Evolutionary conservation across 179 eudicot species (phyloP), one percentile per base, ranked within the genome.

Genomic region (Beta corolliflora): DNA sequence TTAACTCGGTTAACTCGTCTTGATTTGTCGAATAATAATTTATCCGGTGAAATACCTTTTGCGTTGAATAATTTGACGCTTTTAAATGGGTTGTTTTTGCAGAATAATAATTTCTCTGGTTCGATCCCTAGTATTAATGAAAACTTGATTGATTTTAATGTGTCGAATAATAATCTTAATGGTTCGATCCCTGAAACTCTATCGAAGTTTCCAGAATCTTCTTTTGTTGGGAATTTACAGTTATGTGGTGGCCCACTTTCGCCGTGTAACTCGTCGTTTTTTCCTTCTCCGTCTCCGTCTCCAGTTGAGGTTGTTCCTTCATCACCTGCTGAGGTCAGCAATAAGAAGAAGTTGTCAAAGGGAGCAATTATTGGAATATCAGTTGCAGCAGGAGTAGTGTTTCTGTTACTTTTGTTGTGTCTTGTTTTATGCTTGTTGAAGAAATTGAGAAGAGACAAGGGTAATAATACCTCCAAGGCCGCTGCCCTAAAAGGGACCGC

Each of bases 111-210:
- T 1, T 97, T 97, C 36, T 78, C 89, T 4, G 99, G 97, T 1
- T 29, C 66, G 5, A 78, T 97, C 0, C 99, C 99, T 0, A 94
- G 92, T 60, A 85, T 93, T 53, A 81, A 48, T 5, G 63, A 84
- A 0, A 12, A 71, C 8, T 77, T 97, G 8, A 16, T 5, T 0
- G 81, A 80, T 8, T 91, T 97, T 75, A 87, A 93, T 72, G 93
- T 93, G 0, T 88, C 98, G 0, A 83, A 91, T 78, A 96, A 96
- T 63, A 75, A 78, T 0, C 83, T 96, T n/a, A 94, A 94, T 52
- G 99, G 99, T 1, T 91, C 97, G 3, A 91, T 96, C 44, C 99
- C 99, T 0, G 52, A 67, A n/a, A 74, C 83, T 4, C 83, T 96
- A 0, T 4, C 85, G 13, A 89, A 21, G 75, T 96, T 93, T 67